Percentiles rank a stretch among this genome's conserved stretches.
Conservation (phyloP, 2,329 filamentous ascomycete species). For the Fusarium virguliforme region DNA sequence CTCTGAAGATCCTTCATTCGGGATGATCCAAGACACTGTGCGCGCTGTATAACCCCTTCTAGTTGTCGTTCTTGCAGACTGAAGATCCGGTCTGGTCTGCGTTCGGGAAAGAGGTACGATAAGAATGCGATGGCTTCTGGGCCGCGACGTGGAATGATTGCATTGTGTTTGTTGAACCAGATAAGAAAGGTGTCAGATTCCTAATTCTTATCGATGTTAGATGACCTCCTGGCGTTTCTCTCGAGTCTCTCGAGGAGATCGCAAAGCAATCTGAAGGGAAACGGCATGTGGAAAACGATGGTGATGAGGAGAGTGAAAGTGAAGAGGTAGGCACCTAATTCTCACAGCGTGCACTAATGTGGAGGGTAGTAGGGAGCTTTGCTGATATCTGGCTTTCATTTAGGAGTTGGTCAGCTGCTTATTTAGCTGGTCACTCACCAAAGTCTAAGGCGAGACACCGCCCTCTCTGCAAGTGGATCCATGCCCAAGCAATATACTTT, state of each 20-base stretch:
- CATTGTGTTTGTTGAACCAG: slow-evolving; percentile 79
- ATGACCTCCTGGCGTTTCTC: slow-evolving; percentile 61
- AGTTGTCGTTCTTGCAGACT: no score
- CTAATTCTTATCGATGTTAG: slow-evolving; percentile 40
- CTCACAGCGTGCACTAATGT: not conserved
- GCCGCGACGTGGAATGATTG: slow-evolving; percentile 67
- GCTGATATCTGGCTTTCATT: slow-evolving; percentile 12
- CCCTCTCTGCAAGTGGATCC: no score
- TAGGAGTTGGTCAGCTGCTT: slow-evolving; percentile 10
- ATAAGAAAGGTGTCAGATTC: slow-evolving; percentile 60
- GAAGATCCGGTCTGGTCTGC: no score
- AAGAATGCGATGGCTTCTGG: slow-evolving; percentile 47
- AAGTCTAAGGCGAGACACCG: no score
- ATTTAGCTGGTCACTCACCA: slow-evolving; percentile 3
- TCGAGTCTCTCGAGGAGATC: slow-evolving; percentile 75
- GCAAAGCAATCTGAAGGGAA: slow-evolving; percentile 77
- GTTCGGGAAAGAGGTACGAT: no score
- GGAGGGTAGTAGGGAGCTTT: slow-evolving; percentile 17
- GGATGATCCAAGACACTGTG: no score
- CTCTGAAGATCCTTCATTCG: no score
- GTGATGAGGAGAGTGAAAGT: not conserved
- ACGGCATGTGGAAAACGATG: slow-evolving; percentile 63
- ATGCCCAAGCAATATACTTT: no score
- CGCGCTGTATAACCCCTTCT: no score
- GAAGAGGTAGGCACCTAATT: not conserved